phyloP scores from a whole-genome alignment of 2,329 filamentous ascomycete species.

The Fusarium praegraminearum region DNA sequence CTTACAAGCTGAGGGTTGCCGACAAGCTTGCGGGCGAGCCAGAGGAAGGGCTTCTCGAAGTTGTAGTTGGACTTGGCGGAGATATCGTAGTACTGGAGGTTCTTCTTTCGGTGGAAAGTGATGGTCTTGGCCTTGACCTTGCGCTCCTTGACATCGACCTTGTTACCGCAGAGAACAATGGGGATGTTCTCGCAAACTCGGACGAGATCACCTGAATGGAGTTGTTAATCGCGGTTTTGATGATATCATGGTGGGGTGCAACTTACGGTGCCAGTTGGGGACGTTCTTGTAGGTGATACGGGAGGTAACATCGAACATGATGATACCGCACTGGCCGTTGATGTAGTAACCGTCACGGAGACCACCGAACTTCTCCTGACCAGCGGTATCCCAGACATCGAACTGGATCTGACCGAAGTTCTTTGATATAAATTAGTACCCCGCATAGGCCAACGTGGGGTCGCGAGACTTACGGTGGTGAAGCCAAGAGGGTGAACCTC shows the following conservation, averaged over 20 bases:
- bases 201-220: slow-evolving; percentile 84
- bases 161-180: slow-evolving; percentile 98
- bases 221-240: slow-evolving; percentile 33
- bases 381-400: slow-evolving; percentile 99
- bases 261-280: slow-evolving; percentile 99
- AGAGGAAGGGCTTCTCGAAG: slow-evolving; percentile 99
- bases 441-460: slow-evolving; percentile 37
- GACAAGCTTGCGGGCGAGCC: slow-evolving; percentile 98
- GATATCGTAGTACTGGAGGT: slow-evolving; percentile 99
- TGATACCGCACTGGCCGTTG: slow-evolving; percentile 99
- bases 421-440: slow-evolving; percentile 59
- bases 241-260: slow-evolving; percentile 1
- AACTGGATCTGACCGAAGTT: slow-evolving; percentile 98
- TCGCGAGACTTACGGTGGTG: slow-evolving; percentile 82
- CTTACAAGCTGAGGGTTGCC: slow-evolving; percentile 75
- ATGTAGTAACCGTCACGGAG: slow-evolving; percentile 99
- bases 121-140: slow-evolving; percentile 99
- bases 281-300: slow-evolving; percentile 99
- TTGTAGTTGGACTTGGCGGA: slow-evolving; percentile 99
- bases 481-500: slow-evolving; percentile 99
- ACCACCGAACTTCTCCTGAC: slow-evolving; percentile 99
- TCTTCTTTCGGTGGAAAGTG: slow-evolving; percentile 99
- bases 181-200: slow-evolving; percentile 99
- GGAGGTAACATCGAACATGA: slow-evolving; percentile 99
- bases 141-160: slow-evolving; percentile 99